Evolutionary conservation across 257 asterid species (phyloP).

Genomic region (Apocynum venetum): DNA sequence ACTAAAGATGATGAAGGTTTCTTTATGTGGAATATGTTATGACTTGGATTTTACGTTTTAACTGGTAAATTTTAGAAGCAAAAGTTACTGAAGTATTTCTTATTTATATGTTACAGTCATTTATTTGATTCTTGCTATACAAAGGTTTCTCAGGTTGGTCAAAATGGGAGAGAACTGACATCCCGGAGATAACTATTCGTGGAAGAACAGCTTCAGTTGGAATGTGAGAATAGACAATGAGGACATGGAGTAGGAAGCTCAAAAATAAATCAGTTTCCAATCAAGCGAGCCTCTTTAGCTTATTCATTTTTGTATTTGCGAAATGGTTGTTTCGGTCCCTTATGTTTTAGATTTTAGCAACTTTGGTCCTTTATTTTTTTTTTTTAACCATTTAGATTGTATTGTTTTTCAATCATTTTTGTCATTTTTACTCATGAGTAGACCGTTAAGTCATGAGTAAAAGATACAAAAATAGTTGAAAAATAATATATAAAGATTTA

Average conservation of each 20-base stretch:
- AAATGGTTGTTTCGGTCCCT: too few species aligned
- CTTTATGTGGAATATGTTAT: slow-evolving; percentile 1
- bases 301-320: background rate
- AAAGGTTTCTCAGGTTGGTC: slow-evolving; percentile 7
- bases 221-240: slow-evolving; percentile 1
- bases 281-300: background rate
- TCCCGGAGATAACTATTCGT: background rate
- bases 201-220: background rate
- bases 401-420: too few species aligned
- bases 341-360: too few species aligned
- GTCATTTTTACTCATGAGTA: too few species aligned
- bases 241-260: background rate
- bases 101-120: background rate
- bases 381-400: too few species aligned
- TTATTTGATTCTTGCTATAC: background rate
- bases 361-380: too few species aligned
- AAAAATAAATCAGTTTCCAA: background rate
- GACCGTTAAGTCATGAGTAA: too few species aligned
- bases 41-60: background rate
- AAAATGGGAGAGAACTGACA: slow-evolving; percentile 4
- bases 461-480: too few species aligned
- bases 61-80: background rate
- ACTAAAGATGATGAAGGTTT: background rate
- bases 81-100: background rate
- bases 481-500: too few species aligned